Base-by-base conservation (phyloP, 306 rosid species). In the Clitoria ternatea region DNA sequence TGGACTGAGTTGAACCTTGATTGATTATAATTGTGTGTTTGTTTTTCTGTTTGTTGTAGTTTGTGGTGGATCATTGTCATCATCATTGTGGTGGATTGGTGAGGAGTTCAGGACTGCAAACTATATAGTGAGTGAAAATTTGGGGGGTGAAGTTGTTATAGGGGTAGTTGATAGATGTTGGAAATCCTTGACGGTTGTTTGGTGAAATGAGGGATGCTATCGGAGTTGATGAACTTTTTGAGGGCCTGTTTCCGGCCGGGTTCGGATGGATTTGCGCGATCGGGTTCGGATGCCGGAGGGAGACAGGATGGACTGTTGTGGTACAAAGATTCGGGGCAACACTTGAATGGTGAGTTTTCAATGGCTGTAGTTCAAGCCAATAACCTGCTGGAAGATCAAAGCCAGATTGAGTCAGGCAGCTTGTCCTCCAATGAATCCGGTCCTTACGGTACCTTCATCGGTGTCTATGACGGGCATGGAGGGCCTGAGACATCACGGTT, bases 361-460 rank as follows among this genome's bases (percentile, higher is more conserved):
- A 84, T 87, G 92, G 92, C 92, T 68, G 92, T 87, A 18, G 85
- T 87, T 45, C 92, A 87, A 76, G 92, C 92, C 73, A 87, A 87
- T 70, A 87, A 81, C 75, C 77, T 87, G 81, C 84, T 87, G 62
- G 92, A 87, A 79, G 92, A 87, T 80, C 89, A 87, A 79, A 84
- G 92, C 63, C 92, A 82, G 87, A 5, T 87, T 35, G 92, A 87
- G 66, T 87, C 92, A 0, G 92, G 92, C 18, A 79, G 81, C 80
- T 80, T 87, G 81, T 74, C 87, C 66, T 79, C 76, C 61, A 66
- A 75, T 23, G 92, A 87, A 63, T 71, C 84, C 7, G 92, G 89
- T 52, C 89, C 92, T 36, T 77, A 26, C 64, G 92, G 92, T 35
- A 82, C 92, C 52, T 87, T 87, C 45, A 66, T 87, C 37, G 92